Conservation (phyloP, 495 filamentous ascomycete species). For the Lasiosphaeriaceae sp. region DNA sequence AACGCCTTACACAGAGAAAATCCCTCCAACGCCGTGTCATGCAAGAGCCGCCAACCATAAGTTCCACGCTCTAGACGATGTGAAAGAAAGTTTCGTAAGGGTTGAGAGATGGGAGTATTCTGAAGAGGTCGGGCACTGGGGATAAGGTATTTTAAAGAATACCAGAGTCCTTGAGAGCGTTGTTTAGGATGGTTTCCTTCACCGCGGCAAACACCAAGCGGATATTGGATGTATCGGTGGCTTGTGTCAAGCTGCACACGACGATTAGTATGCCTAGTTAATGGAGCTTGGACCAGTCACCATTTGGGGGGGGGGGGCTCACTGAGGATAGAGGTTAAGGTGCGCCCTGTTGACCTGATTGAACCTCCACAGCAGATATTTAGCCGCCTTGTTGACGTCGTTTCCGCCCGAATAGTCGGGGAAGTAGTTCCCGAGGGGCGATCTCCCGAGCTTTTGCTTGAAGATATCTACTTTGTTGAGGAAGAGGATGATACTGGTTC, state of each 20-base stretch:
- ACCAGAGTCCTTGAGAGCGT: constrained; percentile 94
- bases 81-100: constrained; percentile 13
- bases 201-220: constrained; percentile 96
- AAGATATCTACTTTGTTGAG: constrained; percentile 98
- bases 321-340: constrained; percentile 97
- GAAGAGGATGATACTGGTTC: constrained; percentile 97
- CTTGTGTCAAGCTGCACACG: constrained; percentile 81
- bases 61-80: constrained; percentile 19
- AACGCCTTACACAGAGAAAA: constrained; percentile 14
- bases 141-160: constrained; percentile 67
- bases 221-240: constrained; percentile 97
- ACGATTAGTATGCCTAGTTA: constrained; percentile 33
- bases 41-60: constrained; percentile 14
- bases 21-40: constrained; percentile 28
- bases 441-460: constrained; percentile 85
- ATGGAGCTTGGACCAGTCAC: not conserved
- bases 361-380: constrained; percentile 97
- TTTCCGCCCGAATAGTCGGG: constrained; percentile 96
- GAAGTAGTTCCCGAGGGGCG: constrained; percentile 88
- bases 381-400: constrained; percentile 95
- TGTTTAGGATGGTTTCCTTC: constrained; percentile 98
- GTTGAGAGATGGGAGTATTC: not conserved
- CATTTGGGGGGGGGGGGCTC: constrained; percentile 48
- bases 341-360: constrained; percentile 97
- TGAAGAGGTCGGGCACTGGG: not conserved